Evolutionary conservation across 2,329 filamentous ascomycete genomes (phyloP).

Genomic region (Ascochyta fabae): DNA sequence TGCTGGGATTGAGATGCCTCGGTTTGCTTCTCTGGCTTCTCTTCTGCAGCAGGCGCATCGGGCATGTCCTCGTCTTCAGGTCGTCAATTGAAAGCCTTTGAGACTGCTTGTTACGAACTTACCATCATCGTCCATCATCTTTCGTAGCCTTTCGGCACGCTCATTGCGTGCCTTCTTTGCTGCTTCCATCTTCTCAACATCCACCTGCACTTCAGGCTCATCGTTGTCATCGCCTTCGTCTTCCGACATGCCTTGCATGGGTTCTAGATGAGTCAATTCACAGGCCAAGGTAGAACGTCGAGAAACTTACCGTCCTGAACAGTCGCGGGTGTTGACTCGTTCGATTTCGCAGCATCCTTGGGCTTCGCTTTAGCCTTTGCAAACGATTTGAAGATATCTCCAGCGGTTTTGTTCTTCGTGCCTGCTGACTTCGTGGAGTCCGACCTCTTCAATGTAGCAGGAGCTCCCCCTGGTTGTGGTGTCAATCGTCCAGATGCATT

Average conservation of each 20-base stretch:
- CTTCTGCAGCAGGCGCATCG: conserved; percentile 56
- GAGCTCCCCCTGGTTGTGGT: conserved; percentile 32
- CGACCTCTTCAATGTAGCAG: conserved; percentile 41
- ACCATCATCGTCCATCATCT: conserved; percentile 79
- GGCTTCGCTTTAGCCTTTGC: conserved; percentile 69
- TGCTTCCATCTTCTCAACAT: conserved; percentile 42
- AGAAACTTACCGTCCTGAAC: conserved; percentile 57
- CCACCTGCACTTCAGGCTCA: conserved; percentile 38
- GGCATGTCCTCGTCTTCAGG: conserved; percentile 62
- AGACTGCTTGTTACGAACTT: conserved; percentile 6
- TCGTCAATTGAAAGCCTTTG: conserved; percentile 22
- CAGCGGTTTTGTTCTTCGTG: conserved; percentile 65
- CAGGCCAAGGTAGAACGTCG: not conserved
- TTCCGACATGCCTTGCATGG: conserved; percentile 62
- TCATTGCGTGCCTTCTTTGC: conserved; percentile 61
- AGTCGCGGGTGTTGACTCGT: conserved; percentile 49
- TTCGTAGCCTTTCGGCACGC: conserved; percentile 68
- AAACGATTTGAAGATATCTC: conserved; percentile 78
- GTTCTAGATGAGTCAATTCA: conserved; percentile 48
- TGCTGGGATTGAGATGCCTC: conserved; percentile 36
- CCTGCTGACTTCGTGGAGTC: conserved; percentile 50
- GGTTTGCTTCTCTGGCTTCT: conserved; percentile 46
- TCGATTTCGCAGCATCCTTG: conserved; percentile 53
- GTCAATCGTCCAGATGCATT: conserved; percentile 46
- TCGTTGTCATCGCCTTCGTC: conserved; percentile 45